Percentiles rank a stretch among this genome's conserved stretches.
Conservation (phyloP, 768 basidiomycete species). For the Serendipita indica region DNA sequence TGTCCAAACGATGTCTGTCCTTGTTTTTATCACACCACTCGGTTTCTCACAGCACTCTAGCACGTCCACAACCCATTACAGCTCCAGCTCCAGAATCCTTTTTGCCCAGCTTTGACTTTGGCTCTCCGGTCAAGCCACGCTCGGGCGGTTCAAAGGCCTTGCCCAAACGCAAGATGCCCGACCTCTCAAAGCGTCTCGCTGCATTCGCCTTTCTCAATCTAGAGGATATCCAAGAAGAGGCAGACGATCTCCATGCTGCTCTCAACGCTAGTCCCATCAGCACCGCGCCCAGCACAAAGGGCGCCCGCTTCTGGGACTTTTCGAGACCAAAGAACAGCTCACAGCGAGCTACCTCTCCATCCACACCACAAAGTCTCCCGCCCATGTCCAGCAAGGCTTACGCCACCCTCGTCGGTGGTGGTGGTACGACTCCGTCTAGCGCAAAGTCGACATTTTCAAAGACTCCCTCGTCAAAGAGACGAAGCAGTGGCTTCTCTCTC, state of each 20-base stretch:
- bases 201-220: constrained; percentile 2
- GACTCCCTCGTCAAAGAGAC: background rate
- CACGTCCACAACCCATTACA: constrained; percentile 8
- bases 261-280: background rate
- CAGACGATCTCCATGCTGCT: background rate
- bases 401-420: constrained; percentile 9
- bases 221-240: constrained; percentile 3
- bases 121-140: background rate
- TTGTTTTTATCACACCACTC: too few species aligned
- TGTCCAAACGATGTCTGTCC: constrained; percentile 7
- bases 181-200: background rate
- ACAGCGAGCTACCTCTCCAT: background rate
- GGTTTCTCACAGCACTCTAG: too few species aligned
- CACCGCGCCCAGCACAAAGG: constrained; percentile 1
- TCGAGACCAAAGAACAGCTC: background rate
- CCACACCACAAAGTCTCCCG: background rate
- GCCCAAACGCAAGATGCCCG: background rate
- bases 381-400: constrained; percentile 7
- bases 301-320: constrained; percentile 5
- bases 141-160: background rate
- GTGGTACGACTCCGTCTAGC: background rate
- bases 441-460: background rate
- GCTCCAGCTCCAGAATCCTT: constrained; percentile 6
- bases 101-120: constrained; percentile 3
- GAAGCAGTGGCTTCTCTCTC: background rate